phyloP scores from a whole-genome alignment of 306 rosid genomes.

The Potentilla sterilis region DNA sequence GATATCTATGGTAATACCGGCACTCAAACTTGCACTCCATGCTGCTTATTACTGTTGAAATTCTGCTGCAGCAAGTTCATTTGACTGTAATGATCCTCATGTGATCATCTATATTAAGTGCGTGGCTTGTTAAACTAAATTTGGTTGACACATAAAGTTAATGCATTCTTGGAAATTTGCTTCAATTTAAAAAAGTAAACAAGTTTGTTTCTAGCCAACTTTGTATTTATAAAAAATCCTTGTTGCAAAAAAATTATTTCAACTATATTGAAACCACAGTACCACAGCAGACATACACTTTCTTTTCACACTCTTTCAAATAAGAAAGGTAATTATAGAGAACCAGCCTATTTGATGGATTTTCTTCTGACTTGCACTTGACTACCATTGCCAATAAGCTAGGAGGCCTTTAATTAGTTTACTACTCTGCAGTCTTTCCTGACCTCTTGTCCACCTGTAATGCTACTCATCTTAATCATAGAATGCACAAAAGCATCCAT shows the following conservation, averaged over 20 bases:
- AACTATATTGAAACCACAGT: slow-evolving; percentile 4
- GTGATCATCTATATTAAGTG: slow-evolving; percentile 9
- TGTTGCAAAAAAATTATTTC: slow-evolving; percentile 6
- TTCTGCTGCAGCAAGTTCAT: background rate
- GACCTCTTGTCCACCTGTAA: slow-evolving; percentile 52
- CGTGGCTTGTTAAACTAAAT: background rate
- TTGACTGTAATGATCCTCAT: background rate
- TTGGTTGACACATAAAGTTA: background rate
- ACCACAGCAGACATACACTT: background rate
- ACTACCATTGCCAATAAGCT: slow-evolving; percentile 25
- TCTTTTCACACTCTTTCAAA: background rate
- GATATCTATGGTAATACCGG: slow-evolving; percentile 10
- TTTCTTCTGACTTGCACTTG: slow-evolving; percentile 18
- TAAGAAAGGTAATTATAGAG: background rate
- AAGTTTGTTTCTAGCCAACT: background rate
- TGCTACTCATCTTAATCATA: slow-evolving; percentile 46
- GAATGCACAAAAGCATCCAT: slow-evolving; percentile 36
- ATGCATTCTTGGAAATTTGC: background rate
- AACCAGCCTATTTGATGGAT: slow-evolving; percentile 3
- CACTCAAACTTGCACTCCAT: slow-evolving; percentile 4
- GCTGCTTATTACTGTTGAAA: background rate
- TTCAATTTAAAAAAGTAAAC: background rate
- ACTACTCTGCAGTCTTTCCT: slow-evolving; percentile 53
- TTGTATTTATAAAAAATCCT: slow-evolving; percentile 6
- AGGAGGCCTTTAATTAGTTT: slow-evolving; percentile 28